phyloP scores from a whole-genome alignment of 2,329 filamentous ascomycete species.

The Phialocephala subalpina region DNA sequence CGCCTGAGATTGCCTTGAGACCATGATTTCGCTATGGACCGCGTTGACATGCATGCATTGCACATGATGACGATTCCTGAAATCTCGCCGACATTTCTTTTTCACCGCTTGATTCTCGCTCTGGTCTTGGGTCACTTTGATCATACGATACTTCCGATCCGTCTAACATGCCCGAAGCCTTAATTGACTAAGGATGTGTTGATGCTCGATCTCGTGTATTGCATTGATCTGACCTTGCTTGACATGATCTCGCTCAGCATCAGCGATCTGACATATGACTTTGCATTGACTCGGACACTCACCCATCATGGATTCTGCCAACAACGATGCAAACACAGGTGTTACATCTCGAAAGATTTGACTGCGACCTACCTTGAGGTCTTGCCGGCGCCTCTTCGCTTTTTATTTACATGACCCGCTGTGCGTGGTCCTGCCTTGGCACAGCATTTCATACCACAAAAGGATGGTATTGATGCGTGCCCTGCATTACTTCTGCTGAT shows the following conservation, averaged over 20 bases:
- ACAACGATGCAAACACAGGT: slow-evolving; percentile 10
- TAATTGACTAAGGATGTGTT: slow-evolving; percentile 2
- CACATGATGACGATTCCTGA: slow-evolving; percentile 40
- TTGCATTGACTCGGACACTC: slow-evolving; percentile 25
- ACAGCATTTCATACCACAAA: slow-evolving; percentile 9
- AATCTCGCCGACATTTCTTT: slow-evolving; percentile 34
- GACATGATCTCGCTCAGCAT: slow-evolving; percentile 35
- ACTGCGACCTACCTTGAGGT: neutral
- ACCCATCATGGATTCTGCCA: neutral
- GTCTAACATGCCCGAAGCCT: slow-evolving; percentile 27
- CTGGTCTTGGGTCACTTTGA: slow-evolving; percentile 6
- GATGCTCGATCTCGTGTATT: slow-evolving; percentile 31
- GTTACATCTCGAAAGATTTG: slow-evolving; percentile 10
- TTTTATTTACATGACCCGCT: neutral
- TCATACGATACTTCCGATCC: slow-evolving; percentile 7
- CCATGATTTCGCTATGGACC: slow-evolving; percentile 42
- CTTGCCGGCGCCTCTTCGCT: neutral
- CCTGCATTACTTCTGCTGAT: slow-evolving; percentile 4
- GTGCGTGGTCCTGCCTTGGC: neutral
- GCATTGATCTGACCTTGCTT: slow-evolving; percentile 39
- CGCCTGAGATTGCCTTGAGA: slow-evolving; percentile 43
- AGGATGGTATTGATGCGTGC: slow-evolving; percentile 1
- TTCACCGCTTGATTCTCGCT: slow-evolving; percentile 21
- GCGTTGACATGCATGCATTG: slow-evolving; percentile 44
- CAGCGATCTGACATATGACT: slow-evolving; percentile 34